A percentile compares a stretch with the other conserved stretches of the same genome.
Conservation (phyloP, 257 asterid genomes). For the Lantana camara region DNA sequence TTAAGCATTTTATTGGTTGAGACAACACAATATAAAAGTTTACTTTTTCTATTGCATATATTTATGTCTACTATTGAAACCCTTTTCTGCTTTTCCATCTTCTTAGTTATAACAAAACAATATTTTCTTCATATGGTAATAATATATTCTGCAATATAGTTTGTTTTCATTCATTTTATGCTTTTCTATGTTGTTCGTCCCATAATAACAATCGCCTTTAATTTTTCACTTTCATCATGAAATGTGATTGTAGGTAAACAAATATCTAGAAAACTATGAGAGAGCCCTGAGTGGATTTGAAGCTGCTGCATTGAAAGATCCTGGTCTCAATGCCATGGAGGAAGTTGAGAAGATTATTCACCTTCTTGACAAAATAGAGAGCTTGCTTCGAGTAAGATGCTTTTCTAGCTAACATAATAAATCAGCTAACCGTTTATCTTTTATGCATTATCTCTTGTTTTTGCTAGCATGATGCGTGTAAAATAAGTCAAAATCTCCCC, state of each 20-base stretch:
- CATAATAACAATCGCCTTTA: constrained; percentile 5
- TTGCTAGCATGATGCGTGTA: constrained; percentile 4
- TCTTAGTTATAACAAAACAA: not conserved
- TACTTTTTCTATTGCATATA: not conserved
- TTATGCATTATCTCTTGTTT: not conserved
- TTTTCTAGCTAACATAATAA: constrained; percentile 13
- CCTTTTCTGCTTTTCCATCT: constrained; percentile 1
- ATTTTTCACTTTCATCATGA: constrained; percentile 3
- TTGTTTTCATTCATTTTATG: constrained; percentile 11
- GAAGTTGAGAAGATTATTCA: constrained; percentile 68
- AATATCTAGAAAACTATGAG: constrained; percentile 90
- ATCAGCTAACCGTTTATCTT: not conserved
- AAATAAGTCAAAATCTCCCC: not conserved
- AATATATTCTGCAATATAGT: constrained; percentile 6
- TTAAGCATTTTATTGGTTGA: not conserved
- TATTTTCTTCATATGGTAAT: not conserved
- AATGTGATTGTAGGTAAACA: constrained; percentile 63
- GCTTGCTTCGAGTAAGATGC: constrained; percentile 64
- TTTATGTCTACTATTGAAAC: constrained; percentile 8
- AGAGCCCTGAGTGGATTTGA: constrained; percentile 97
- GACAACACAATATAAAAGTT: not conserved
- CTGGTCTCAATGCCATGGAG: constrained; percentile 74
- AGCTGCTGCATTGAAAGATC: constrained; percentile 95
- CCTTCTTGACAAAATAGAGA: constrained; percentile 77
- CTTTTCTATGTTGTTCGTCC: constrained; percentile 4